Base-by-base conservation (phyloP, 345 rosid species). In the Lepidium aucheri region DNA sequence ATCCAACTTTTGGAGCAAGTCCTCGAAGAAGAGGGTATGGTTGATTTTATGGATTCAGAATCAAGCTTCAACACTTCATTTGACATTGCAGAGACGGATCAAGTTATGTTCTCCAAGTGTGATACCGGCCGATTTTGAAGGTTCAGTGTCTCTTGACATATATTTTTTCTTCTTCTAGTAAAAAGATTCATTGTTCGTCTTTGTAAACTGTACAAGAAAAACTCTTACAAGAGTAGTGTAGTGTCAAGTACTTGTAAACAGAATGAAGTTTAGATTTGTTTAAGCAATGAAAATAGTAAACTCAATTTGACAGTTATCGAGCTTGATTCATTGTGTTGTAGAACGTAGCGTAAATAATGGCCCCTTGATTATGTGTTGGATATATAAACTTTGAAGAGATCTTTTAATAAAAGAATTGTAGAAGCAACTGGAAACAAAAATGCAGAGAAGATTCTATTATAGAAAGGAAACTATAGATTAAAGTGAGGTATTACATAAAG, bases 1-100 rank as follows among this genome's bases (percentile, higher is more conserved):
- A 70, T 86, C 57, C 78, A 85, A 67, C 66, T 89, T n/a, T 63
- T 83, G 68, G 81, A 72, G 63, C 68, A 62, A 41, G 84, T 83
- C 13, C 42, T 36, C 13, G 70, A 57, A 79, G 36, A 30, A 4
- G 65, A 68, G n/a, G n/a, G 59, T 60, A 56, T 70, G 30, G 57
- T 67, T 22, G 68, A 68, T 7, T 47, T 52, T 28, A 20, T 44
- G 61, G 69, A 61, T 34, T 64, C n/a, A 62, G 49, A 68, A 63
- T 51, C 71, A 57, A 60, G 67, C 52, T 14, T 44, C 14, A 50
- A 45, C 43, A 8, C 55, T 36, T 73, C 73, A 4, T 74, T 52
- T 53, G 72, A 39, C 24, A 45, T 26, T 4, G 69, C 38, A 43
- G 13, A 3, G 56, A 61, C 10, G 0, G 58, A 60, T 14, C 26